Evolutionary conservation across 371 early-diverging fungal species (phyloP).

Genomic region (Synchytrium microbalum): DNA sequence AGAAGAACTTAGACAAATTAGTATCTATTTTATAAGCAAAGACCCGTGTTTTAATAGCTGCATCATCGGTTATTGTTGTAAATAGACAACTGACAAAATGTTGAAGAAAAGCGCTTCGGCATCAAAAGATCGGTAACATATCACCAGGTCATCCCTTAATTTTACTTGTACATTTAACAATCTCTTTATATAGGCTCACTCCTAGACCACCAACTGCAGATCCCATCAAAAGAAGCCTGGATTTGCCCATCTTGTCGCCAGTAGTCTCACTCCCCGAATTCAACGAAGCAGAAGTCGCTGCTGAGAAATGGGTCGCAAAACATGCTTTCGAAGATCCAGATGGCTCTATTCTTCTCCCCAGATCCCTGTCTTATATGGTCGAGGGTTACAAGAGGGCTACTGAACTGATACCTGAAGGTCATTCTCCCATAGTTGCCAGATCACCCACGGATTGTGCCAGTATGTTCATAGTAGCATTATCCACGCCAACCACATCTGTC

Average conservation of each 20-base stretch:
- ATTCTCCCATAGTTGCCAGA: constrained; percentile 15
- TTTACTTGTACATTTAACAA: no score
- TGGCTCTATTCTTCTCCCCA: constrained; percentile 23
- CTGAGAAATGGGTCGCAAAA: constrained; percentile 45
- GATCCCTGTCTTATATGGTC: constrained; percentile 19
- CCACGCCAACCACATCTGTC: neutral
- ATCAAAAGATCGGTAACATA: no score
- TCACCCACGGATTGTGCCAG: constrained; percentile 2
- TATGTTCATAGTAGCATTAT: constrained; percentile 2
- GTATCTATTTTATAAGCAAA: no score
- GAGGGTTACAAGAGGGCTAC: constrained; percentile 26
- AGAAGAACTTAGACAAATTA: no score
- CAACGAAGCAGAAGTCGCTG: constrained; percentile 37
- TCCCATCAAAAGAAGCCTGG: neutral
- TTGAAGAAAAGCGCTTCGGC: no score
- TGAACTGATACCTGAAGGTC: constrained; percentile 23
- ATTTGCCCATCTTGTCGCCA: constrained; percentile 8
- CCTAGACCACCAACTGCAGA: neutral
- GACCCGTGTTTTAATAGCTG: no score
- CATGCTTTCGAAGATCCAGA: constrained; percentile 46
- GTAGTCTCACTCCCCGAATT: constrained; percentile 45
- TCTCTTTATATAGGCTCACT: neutral
- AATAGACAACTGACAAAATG: no score
- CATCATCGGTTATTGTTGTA: no score
- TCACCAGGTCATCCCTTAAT: no score